Base-by-base conservation (phyloP, 257 asterid species). In the Linderniella brevidens region DNA sequence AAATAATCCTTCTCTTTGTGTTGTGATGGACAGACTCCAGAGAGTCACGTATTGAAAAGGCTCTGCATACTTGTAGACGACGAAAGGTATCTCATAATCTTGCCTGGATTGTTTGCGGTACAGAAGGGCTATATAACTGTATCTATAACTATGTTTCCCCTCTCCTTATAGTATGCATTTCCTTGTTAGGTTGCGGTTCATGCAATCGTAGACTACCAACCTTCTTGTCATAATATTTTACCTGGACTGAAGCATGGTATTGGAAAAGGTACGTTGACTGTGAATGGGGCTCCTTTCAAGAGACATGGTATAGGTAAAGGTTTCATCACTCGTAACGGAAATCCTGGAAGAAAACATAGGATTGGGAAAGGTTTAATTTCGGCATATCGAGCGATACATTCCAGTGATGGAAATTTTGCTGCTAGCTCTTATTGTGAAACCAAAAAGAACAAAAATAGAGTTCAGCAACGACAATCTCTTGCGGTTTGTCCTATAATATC, bases 241-340 rank as follows among this genome's bases (percentile, higher is more conserved):
- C 61, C 67, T 38, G 43, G 46, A 20, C 60, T 41, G 65, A 63
- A 59, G 56, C 76, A 72, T 59, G 94, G 92, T 48, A 58, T 58
- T 39, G 95, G 93, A 50, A 88, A 88, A 75, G 95, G 93, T 46
- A 68, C 69, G 19, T 66, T 80, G 71, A 71, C 72, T 16, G 61
- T 56, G 36, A 65, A 54, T 45, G 59, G 61, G 50, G 46, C 48
- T 62, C 67, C 65, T 17, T 48, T 53, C 49, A 73, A 64, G 66
- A 79, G 68, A 58, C 60, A 68, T 59, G 75, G 82, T 35, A 62
- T 68, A 58, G 82, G 86, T 41, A 79, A 79, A 68, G 78, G 76
- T 49, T 53, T 73, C 43, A 73, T 70, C 62, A 58, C 58, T 51
- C 65, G 57, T 32, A 58, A 54, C 52, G 66, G 58, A 38, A 64